A percentile compares a stretch with the other conserved stretches of the same genome.
These are phyloP conservation scores for Apiotrichum veenhuisii DNA, from an alignment of 1,284 basidiomycete species.

Conservation along the genomic window DNA sequence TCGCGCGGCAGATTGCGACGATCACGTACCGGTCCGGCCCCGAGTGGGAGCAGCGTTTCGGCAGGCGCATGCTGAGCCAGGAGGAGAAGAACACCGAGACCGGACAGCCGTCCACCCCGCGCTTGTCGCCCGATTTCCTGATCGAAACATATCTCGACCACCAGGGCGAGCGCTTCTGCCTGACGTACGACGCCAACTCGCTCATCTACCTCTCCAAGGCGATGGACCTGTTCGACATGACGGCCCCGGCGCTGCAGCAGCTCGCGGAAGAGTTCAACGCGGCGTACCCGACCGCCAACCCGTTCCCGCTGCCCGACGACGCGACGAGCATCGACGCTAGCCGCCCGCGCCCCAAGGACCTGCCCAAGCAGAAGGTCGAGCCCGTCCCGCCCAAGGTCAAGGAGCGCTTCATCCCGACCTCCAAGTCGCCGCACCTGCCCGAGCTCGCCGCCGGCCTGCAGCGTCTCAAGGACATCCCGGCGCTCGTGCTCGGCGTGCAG, in stretches of 20 bases:
- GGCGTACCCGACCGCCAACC: slow-evolving; percentile 38
- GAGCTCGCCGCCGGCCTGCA: slow-evolving; percentile 77
- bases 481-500: slow-evolving; percentile 89
- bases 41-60: slow-evolving; percentile 97
- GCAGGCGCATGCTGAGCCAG: slow-evolving; percentile 56
- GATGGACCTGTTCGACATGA: slow-evolving; percentile 99
- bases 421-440: slow-evolving; percentile 65
- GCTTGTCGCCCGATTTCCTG: slow-evolving; percentile 75
- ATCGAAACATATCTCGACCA: slow-evolving; percentile 99
- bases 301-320: slow-evolving; percentile 46
- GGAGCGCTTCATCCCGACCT: slow-evolving; percentile 55
- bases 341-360: slow-evolving; percentile 3
- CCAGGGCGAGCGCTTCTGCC: slow-evolving; percentile 93
- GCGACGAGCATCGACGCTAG: slow-evolving; percentile 30
- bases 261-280: slow-evolving; percentile 53
- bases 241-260: slow-evolving; percentile 66
- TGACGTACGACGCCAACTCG: slow-evolving; percentile 99
- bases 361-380: no score
- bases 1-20: slow-evolving; percentile 96
- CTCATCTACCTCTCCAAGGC: slow-evolving; percentile 98
- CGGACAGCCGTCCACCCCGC: slow-evolving; percentile 24
- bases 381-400: slow-evolving; percentile 15
- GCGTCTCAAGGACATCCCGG: slow-evolving; percentile 73
- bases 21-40: slow-evolving; percentile 99
- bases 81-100: slow-evolving; percentile 16